A percentile compares a stretch with the other conserved stretches of the same genome.
phyloP scores from a whole-genome alignment of 345 rosid genomes.

The Acer negundo region DNA sequence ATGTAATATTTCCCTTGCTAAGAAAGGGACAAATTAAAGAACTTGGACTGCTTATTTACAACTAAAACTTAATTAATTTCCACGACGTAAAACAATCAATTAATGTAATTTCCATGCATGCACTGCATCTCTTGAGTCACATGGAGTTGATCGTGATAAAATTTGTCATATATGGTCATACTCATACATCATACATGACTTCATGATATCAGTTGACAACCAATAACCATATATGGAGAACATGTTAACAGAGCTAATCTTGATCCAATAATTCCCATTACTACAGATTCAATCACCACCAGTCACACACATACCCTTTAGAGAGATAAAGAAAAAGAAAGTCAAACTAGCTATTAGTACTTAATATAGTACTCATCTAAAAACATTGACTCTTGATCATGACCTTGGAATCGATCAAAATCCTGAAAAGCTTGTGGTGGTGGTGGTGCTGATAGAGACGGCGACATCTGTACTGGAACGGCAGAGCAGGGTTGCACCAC shows the following conservation, averaged over 20 bases:
- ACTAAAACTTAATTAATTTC: not conserved
- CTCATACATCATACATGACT: not conserved
- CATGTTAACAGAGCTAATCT: not conserved
- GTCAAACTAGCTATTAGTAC: not conserved
- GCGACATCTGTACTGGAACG: not conserved
- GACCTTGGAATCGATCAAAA: conserved; percentile 8
- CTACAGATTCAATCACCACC: not conserved
- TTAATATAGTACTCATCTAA: not conserved
- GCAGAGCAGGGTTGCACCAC: conserved; percentile 3
- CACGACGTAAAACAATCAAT: not conserved
- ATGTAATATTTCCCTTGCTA: too few relatives aligned
- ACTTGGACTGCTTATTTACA: not conserved
- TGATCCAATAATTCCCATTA: too few relatives aligned
- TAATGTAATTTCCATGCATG: not conserved
- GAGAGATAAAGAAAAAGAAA: not conserved
- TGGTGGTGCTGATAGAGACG: not conserved
- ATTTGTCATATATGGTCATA: not conserved
- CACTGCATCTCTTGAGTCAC: not conserved
- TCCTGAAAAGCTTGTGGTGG: conserved; percentile 7
- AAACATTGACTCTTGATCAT: not conserved
- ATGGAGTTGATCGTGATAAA: not conserved
- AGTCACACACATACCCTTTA: not conserved
- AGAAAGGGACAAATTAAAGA: too few relatives aligned
- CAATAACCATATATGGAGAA: not conserved
- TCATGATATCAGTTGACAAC: not conserved